Conservation (phyloP, 2,329 filamentous ascomycete genomes). For the Xylariaceae sp. region DNA sequence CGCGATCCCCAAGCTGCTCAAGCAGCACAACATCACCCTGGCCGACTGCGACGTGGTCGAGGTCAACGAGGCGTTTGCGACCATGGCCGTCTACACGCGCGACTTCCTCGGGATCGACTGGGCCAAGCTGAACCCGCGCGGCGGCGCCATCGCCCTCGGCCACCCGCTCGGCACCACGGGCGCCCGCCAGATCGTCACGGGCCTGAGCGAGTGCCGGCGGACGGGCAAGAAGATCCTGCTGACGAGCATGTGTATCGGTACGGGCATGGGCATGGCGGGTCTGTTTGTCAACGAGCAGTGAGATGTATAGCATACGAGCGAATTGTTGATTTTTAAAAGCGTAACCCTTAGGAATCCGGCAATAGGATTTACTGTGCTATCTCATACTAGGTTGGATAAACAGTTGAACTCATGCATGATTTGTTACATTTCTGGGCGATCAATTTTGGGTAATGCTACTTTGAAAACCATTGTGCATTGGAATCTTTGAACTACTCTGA, state of each 20-base stretch:
- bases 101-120: constrained; percentile 66
- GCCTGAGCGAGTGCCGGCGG: constrained; percentile 77
- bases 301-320: constrained; percentile 15
- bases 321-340: no score
- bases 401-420: no score
- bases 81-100: constrained; percentile 93
- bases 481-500: no score
- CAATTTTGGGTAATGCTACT: no score
- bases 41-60: constrained; percentile 87
- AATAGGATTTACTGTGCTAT: no score
- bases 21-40: constrained; percentile 70
- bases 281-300: constrained; percentile 59
- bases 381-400: no score
- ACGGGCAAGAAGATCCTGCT: constrained; percentile 87
- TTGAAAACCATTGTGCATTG: no score
- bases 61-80: constrained; percentile 96
- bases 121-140: constrained; percentile 75
- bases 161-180: constrained; percentile 80
- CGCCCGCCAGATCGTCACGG: constrained; percentile 79
- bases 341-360: no score
- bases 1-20: constrained; percentile 77
- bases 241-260: constrained; percentile 84
- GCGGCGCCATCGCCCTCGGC: constrained; percentile 78
- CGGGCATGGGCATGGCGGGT: constrained; percentile 65
- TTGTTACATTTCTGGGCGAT: no score